A percentile compares a stretch with the other conserved stretches of the same genome.
Evolutionary conservation across 257 asterid genomes (phyloP).

Genomic region (Gentiana straminea): DNA sequence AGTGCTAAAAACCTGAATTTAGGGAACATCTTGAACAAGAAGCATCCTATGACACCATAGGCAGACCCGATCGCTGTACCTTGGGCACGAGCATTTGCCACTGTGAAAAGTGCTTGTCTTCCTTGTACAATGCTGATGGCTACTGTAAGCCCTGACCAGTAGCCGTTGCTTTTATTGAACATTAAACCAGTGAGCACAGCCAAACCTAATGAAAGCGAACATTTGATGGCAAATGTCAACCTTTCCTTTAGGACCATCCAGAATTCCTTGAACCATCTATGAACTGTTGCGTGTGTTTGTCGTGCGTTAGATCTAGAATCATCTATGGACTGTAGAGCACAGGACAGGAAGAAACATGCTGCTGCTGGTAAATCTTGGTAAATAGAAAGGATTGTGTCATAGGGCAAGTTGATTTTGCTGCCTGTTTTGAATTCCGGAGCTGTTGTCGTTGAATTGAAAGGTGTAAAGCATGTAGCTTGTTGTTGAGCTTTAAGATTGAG

Average conservation of each 20-base stretch:
- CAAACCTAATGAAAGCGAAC: slow-evolving; percentile 48
- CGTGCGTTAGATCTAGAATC: slow-evolving; percentile 1
- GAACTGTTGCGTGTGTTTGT: background rate
- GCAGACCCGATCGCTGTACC: slow-evolving; percentile 78
- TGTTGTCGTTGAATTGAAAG: slow-evolving; percentile 13
- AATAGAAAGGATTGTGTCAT: slow-evolving; percentile 8
- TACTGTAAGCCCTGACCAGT: slow-evolving; percentile 65
- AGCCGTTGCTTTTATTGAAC: slow-evolving; percentile 38
- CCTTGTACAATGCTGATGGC: slow-evolving; percentile 56
- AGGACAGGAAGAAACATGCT: slow-evolving; percentile 41
- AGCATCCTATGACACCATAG: slow-evolving; percentile 51
- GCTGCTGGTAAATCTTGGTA: slow-evolving; percentile 17
- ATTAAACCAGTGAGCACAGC: slow-evolving; percentile 47
- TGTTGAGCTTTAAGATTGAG: slow-evolving; percentile 24
- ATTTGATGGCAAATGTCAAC: slow-evolving; percentile 37
- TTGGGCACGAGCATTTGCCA: slow-evolving; percentile 61
- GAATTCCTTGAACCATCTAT: background rate
- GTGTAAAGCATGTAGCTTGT: slow-evolving; percentile 22
- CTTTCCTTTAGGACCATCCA: slow-evolving; percentile 8
- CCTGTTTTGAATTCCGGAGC: slow-evolving; percentile 7
- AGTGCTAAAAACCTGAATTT: slow-evolving; percentile 40
- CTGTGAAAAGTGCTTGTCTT: slow-evolving; percentile 46
- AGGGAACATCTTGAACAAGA: slow-evolving; percentile 24
- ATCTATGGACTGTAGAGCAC: slow-evolving; percentile 17
- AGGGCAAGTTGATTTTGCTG: slow-evolving; percentile 13